Conservation (phyloP, 768 basidiomycete genomes). For the Sporobolomyces roseus region DNA sequence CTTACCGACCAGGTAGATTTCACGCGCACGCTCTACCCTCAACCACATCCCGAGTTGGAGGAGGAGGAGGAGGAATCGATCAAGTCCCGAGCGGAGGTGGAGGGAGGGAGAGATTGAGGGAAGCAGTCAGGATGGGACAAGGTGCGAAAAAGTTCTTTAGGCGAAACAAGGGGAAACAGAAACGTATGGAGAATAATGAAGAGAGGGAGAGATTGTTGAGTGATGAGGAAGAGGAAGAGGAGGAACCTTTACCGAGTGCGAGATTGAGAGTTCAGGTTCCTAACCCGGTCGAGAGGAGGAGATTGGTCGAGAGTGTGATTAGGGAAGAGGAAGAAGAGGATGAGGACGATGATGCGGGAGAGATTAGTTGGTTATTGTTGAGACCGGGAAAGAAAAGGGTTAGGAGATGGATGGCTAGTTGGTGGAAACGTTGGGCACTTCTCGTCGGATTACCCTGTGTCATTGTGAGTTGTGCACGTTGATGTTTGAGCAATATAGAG, state of each 20-base stretch:
- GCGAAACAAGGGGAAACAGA: neutral
- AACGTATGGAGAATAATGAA: neutral
- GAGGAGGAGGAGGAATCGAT: too few relatives aligned
- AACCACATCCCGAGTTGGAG: neutral
- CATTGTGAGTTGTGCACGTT: slow-evolving; percentile 47
- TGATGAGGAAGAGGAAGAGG: neutral
- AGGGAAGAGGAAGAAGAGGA: slow-evolving; percentile 16
- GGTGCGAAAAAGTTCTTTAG: slow-evolving; percentile 3
- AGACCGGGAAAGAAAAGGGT: slow-evolving; percentile 49
- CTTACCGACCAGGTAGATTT: slow-evolving; percentile 36
- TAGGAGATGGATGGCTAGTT: slow-evolving; percentile 48
- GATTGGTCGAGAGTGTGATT: neutral
- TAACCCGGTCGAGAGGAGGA: neutral
- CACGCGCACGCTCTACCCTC: slow-evolving; percentile 26
- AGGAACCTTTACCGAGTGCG: neutral
- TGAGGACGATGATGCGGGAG: slow-evolving; percentile 13
- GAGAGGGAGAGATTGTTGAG: slow-evolving; percentile 8
- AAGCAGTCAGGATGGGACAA: neutral
- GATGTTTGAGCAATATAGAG: too few relatives aligned
- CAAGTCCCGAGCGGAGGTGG: too few relatives aligned
- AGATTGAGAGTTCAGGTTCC: too few relatives aligned
- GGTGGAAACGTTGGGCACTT: slow-evolving; percentile 51
- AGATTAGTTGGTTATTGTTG: slow-evolving; percentile 32
- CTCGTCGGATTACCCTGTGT: slow-evolving; percentile 50
- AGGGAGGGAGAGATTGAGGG: neutral